phyloP scores from a whole-genome alignment of 352 stramenopile species.

The Phytophthora multivora region DNA sequence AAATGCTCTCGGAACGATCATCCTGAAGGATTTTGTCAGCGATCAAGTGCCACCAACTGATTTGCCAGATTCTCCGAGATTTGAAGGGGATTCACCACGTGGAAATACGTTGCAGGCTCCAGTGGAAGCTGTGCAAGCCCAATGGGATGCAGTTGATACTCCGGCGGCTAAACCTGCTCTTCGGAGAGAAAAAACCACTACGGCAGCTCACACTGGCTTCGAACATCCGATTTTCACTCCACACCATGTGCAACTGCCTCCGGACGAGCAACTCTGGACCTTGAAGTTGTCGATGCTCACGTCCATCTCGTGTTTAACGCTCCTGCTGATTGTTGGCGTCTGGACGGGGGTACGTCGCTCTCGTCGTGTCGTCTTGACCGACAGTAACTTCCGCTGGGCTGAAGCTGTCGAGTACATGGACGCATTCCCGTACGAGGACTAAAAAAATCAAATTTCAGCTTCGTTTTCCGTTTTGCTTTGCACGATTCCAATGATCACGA shows the following conservation, averaged over 20 bases:
- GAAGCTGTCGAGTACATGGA: constrained; percentile 39
- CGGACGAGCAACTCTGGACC: constrained; percentile 28
- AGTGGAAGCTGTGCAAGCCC: neutral
- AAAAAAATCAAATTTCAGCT: neutral
- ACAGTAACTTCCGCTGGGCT: constrained; percentile 32
- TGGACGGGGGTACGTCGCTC: constrained; percentile 30
- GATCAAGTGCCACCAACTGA: neutral
- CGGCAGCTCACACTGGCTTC: constrained; percentile 10
- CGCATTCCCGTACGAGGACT: constrained; percentile 28
- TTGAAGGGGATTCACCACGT: constrained; percentile 10
- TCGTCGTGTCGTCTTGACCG: constrained; percentile 15
- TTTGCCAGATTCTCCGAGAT: constrained; percentile 1
- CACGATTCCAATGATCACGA: neutral
- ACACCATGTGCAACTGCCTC: constrained; percentile 19
- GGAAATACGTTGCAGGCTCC: neutral
- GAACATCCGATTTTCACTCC: constrained; percentile 19
- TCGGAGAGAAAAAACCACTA: constrained; percentile 13
- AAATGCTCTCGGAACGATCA: constrained; percentile 11
- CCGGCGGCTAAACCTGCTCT: constrained; percentile 9
- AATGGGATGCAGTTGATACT: neutral
- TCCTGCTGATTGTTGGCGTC: constrained; percentile 29
- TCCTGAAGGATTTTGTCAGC: constrained; percentile 21
- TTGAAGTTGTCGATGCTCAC: constrained; percentile 38
- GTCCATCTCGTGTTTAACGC: constrained; percentile 23
- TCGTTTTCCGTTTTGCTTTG: neutral